Base-by-base conservation (phyloP, 2,329 filamentous ascomycete genomes). In the Ceratocystis cubensis region DNA sequence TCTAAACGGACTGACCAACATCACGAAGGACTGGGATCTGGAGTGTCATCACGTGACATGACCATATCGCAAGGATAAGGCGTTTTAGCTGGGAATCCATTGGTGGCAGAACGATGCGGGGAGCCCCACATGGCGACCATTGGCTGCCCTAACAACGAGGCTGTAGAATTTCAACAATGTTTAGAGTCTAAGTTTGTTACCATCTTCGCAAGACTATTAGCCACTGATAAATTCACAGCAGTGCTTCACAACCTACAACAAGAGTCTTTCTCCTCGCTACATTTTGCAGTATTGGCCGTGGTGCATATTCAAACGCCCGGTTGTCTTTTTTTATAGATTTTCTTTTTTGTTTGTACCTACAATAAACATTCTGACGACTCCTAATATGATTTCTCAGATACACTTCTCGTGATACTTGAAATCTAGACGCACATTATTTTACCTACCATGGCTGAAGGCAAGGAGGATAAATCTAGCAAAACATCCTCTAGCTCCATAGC, bases 361-460 rank as follows among this genome's bases (percentile, higher is more conserved):
- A 63, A 15, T 25, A 41, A 45, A 22, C 37, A 37, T 53, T 28
- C 28, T 45, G 48, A 37, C 50, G 64, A 44, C 41, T 45, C 64
- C 20, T 59, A 20, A 61, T 28, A 28, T 65, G 48, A 25, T 61
- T 59, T 41, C 37, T 41, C 37, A 41, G 37, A 41, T 41, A 15
- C 37, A 41, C 37, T 1, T 41, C 37, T 41, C 37, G 37, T 41
- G 37, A 41, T 41, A 13, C 37, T 41, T 41, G 37, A 5, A 10
- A 50, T 64, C 62, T n/a, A 28, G 13, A 20, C 62, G 20, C 62
- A 53, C 45, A 50, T 30, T n/a, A 61, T 37, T 15, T 1, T n/a
- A 30, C 5, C 28, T 13, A 56, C 33, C 22, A 67, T 67, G 61
- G 50, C 62, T 17, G 30, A 50, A 15, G 44, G 56, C 53, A 17